Evolutionary conservation across 116 monocot species (phyloP).

Genomic region (Zostera marina): DNA sequence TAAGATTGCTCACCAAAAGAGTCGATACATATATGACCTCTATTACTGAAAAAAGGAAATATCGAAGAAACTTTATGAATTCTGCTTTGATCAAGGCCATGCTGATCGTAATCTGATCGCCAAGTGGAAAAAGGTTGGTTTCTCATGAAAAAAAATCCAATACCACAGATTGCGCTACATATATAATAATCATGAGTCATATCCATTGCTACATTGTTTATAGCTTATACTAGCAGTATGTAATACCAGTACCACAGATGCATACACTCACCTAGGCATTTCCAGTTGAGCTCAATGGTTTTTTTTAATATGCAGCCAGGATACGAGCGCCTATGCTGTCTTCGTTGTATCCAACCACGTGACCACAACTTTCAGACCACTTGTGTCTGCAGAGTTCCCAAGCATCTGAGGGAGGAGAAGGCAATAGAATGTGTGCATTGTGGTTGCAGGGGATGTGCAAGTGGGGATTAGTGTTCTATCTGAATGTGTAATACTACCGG

Average conservation of each 20-base stretch:
- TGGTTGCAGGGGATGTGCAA: constrained; percentile 82
- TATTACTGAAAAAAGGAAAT: constrained; percentile 89
- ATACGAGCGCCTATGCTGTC: constrained; percentile 90
- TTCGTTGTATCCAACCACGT: constrained; percentile 84
- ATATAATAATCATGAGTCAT: too few species aligned
- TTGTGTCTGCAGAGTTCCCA: constrained; percentile 92
- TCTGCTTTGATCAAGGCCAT: constrained; percentile 82
- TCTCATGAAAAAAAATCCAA: too few species aligned
- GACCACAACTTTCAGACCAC: constrained; percentile 94
- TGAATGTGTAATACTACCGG: too few species aligned
- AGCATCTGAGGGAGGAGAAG: constrained; percentile 86
- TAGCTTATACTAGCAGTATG: too few species aligned
- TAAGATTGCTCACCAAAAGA: constrained; percentile 70
- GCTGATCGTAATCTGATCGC: constrained; percentile 87
- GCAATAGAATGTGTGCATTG: constrained; percentile 94
- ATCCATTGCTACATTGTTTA: not conserved
- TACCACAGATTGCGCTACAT: too few species aligned
- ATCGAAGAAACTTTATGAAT: constrained; percentile 74
- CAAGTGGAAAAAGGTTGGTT: constrained; percentile 94
- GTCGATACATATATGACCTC: constrained; percentile 75
- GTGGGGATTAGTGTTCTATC: constrained; percentile 41
- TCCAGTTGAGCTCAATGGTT: too few species aligned
- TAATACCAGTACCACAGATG: too few species aligned
- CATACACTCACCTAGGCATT: too few species aligned
- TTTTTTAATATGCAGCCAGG: constrained; percentile 43